Base-by-base conservation (phyloP, 2,329 filamentous ascomycete genomes). In the Fusarium sarcochroum region DNA sequence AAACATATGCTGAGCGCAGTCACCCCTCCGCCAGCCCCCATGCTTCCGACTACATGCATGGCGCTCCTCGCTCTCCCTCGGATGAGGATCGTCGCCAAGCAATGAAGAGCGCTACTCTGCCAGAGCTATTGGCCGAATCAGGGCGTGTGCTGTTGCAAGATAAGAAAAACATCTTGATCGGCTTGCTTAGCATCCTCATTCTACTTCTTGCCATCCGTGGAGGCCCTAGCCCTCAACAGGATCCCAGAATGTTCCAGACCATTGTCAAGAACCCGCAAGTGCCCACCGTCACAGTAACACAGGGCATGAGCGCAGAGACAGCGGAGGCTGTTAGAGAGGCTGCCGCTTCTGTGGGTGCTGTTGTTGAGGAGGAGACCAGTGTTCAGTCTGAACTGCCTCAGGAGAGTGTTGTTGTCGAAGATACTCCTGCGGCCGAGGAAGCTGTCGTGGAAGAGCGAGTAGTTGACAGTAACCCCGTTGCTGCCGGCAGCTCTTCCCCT, bases 141-240 rank as follows among this genome's bases (percentile, higher is more conserved):
- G 78, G 81, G 50, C 81, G 83, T 32, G 84, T 90, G 9, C 75
- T 87, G 18, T 72, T 90, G 70, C 82, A 84, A 46, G 88, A 90
- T 69, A 82, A 82, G 58, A 89, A 86, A 78, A 90, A 90, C 57
- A 74, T 90, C 11, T 78, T 83, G n/a, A 90, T 90, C 25, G 79
- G 81, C 7, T 71, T 86, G 1, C 78, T 91, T 50, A 83, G 85
- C 55, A 59, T 86, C 3, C 73, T 90, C n/a, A 82, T 89, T 3
- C 68, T 89, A 15, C 56, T 87, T 27, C 78, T 90, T 11, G 84
- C 86, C 2, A 51, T 85, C 14, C 68, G 78, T 49, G 60, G 78
- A 62, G 60, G 74, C 38, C 62, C 59, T 11, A 57, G 48, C 9
- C 50, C 73, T 6, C 59, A 58, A 17, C 64, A 69, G 18, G 56